Percentiles rank a stretch among this genome's conserved stretches.
phyloP scores from a whole-genome alignment of 768 basidiomycete species.

The Rhizopogon rudus region DNA sequence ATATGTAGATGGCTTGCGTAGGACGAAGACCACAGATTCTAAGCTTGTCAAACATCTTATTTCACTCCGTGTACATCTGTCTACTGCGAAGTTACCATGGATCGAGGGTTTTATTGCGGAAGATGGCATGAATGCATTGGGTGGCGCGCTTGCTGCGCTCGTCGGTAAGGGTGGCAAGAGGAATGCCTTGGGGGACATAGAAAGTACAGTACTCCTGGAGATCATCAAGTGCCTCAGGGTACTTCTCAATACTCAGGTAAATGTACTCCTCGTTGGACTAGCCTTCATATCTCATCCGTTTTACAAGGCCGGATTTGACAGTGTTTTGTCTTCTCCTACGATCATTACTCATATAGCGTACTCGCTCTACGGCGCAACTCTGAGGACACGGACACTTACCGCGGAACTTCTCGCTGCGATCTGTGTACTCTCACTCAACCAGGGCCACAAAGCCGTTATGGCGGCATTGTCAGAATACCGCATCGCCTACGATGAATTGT shows the following conservation, averaged over 20 bases:
- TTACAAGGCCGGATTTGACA: slow-evolving; percentile 64
- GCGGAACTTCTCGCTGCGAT: slow-evolving; percentile 83
- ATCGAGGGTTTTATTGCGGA: slow-evolving; percentile 66
- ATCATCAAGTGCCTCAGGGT: slow-evolving; percentile 76
- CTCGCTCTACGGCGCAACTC: slow-evolving; percentile 58
- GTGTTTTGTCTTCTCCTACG: slow-evolving; percentile 56
- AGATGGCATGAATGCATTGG: slow-evolving; percentile 63
- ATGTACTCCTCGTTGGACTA: slow-evolving; percentile 19
- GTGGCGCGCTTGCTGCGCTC: slow-evolving; percentile 49
- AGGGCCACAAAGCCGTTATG: slow-evolving; percentile 73
- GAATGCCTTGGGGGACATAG: slow-evolving; percentile 55
- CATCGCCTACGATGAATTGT: slow-evolving; percentile 61
- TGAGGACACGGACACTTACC: slow-evolving; percentile 63
- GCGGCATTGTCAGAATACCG: slow-evolving; percentile 79
- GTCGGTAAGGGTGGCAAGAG: slow-evolving; percentile 67
- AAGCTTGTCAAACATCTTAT: slow-evolving; percentile 76
- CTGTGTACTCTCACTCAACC: slow-evolving; percentile 63
- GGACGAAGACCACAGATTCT: slow-evolving; percentile 46
- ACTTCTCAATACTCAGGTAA: slow-evolving; percentile 80
- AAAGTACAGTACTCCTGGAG: slow-evolving; percentile 66
- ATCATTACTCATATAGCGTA: slow-evolving; percentile 72
- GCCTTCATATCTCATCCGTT: neutral
- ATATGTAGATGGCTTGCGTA: slow-evolving; percentile 61
- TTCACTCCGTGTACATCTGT: slow-evolving; percentile 78
- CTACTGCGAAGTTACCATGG: slow-evolving; percentile 76